Conservation (phyloP, 805 yeast species). For the Myxozyma lipomycoides region DNA sequence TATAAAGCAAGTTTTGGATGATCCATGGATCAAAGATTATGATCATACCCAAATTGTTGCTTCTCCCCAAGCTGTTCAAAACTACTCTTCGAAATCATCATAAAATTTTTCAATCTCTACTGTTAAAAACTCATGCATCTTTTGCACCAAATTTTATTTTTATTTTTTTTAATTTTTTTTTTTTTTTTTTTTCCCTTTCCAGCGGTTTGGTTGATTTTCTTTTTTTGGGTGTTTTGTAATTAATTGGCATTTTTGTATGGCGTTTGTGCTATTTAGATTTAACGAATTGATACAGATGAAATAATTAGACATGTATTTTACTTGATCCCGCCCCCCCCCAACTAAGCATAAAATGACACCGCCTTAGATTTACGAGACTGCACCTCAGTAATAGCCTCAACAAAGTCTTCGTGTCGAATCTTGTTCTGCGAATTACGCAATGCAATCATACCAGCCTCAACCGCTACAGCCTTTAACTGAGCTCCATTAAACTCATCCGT, state of each 20-base stretch:
- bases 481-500: conserved; percentile 99
- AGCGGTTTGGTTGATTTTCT: not conserved
- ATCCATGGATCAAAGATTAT: conserved; percentile 57
- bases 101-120: not conserved
- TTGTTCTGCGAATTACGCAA: conserved; percentile 87
- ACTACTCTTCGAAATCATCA: not conserved
- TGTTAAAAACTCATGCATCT: not conserved
- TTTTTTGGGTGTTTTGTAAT: not conserved
- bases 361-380: conserved; percentile 95
- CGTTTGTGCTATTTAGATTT: not conserved
- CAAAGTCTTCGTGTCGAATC: conserved; percentile 95
- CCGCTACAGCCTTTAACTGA: conserved; percentile 96
- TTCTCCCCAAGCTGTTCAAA: not conserved
- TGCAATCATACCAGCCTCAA: conserved; percentile 99
- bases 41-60: not conserved
- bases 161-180: conserved; percentile 1
- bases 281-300: not conserved
- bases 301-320: not conserved
- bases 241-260: not conserved
- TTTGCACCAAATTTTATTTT: not conserved
- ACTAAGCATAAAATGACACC: conserved; percentile 89
- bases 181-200: not conserved
- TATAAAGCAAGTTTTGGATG: conserved; percentile 63
- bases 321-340: too few relatives aligned
- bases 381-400: conserved; percentile 96